Evolutionary conservation across 306 rosid species (phyloP), one percentile per base, ranked within the genome.

Genomic region (Canavalia gladiata): DNA sequence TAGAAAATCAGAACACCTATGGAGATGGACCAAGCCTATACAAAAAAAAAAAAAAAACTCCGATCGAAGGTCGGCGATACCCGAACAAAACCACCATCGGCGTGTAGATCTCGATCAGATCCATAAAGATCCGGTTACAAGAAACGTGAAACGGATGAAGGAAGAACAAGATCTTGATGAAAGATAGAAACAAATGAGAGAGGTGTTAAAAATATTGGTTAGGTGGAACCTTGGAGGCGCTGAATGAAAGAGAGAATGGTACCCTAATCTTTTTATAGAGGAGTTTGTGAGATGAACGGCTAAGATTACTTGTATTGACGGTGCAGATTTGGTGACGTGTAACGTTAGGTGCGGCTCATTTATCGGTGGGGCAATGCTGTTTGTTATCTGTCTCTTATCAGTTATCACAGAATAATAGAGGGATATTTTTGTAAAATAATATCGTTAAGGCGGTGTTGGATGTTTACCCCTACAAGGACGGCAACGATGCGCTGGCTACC

Each of bases 241-340:
- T 37, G 76, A 71, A 55, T 45, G 81, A 39, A 6, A 47, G 10
- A 8, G 3, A 0, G 7, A 2, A 12, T 1, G 1, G 8, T 59
- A n/a, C 50, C 90, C 78, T 57, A 74, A 7, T 1, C 12, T 46
- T 5, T 84, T 68, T 87, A 84, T 81, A 75, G 4, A 25, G 45
- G 72, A 25, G 3, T 77, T 37, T 5, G 71, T 11, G 0, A n/a
- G 43, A 81, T 11, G 80, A 54, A 87, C 82, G 90, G 88, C 5
- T 52, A 56, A 73, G 87, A 87, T 87, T 70, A 13, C 2, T 67
- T 77, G 9, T 7, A 2, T 72, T 29, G 60, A 67, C 81, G 82
- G 87, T 84, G 28, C 3, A 5, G 79, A 87, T 80, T 58, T 0
- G 4, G 41, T 55, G 67, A 74, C 86, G 87, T 74, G 86, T 66